Base-by-base conservation (phyloP, 768 basidiomycete genomes). In the Xerocomus spinulosus region DNA sequence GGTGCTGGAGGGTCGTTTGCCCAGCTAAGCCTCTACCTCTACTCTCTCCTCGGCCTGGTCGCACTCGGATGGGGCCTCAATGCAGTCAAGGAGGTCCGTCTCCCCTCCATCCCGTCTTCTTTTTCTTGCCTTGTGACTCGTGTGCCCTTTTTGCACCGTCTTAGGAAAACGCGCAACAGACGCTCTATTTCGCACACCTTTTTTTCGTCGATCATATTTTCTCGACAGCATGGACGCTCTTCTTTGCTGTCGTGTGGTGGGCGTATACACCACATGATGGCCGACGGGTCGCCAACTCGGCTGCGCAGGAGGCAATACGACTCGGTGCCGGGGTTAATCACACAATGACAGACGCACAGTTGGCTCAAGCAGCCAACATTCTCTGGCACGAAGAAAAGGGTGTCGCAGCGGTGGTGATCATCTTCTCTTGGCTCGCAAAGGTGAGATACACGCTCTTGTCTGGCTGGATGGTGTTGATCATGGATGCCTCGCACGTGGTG, bases 381-480 rank as follows among this genome's bases (percentile, higher is more conserved):
- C 83, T 98, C 23, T 98, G 96, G 96, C 78, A 85, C 53, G 75
- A 85, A 44, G 96, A 99, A 72, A 92, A 92, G 62, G 84, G 85
- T 3, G 78, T 80, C 10, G 92, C 94, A 0, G 79, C 80, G 1
- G 69, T 77, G 7, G 81, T 95, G 41, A 82, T 99, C 49, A 67
- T 89, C 14, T 45, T 85, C 3, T 90, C 92, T 13, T 99, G 93
- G 93, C 52, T 92, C 21, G 71, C 79, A 63, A 97, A 97, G 82
- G 94, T 93, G 51, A 53, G 80, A 23, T 3, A 9, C n/a, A 23
- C 20, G 44, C 21, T 44, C 17, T 18, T 21, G 12, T 23, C 21
- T 21, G 18, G 21, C 2, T 37, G 13, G 12, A 30, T 38, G 38
- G 52, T 28, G 5, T 34, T 51, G 39, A 34, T 30, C 40, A 37